Conservation (phyloP, 2,329 filamentous ascomycete genomes). For the Biscogniauxia sp. region DNA sequence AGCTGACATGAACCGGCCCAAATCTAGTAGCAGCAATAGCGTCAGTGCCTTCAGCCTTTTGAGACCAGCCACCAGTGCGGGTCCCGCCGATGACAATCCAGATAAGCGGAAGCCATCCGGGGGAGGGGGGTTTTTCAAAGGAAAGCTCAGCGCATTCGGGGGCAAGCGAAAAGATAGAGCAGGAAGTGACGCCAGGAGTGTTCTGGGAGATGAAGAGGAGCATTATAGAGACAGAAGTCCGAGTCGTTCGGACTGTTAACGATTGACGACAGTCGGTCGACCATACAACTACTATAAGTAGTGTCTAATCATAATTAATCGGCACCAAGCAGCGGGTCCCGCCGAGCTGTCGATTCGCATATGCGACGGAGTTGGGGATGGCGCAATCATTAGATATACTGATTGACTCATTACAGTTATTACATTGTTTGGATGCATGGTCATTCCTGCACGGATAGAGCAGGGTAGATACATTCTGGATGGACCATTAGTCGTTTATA, state of each 20-base stretch:
- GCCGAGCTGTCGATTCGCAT: not conserved
- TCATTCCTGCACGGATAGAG: not conserved
- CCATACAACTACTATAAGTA: not conserved
- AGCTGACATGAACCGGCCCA: slow-evolving; percentile 26
- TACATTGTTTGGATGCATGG: not conserved
- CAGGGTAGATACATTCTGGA: not conserved
- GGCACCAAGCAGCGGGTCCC: not conserved
- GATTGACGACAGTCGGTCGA: not conserved
- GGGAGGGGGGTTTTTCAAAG: slow-evolving; percentile 24
- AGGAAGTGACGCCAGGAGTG: slow-evolving; percentile 11
- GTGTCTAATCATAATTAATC: slow-evolving; percentile 1
- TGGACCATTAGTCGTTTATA: not conserved
- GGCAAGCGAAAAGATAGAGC: slow-evolving; percentile 28
- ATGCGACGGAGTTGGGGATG: not conserved
- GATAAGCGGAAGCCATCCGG: not conserved
- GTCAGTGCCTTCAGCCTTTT: slow-evolving; percentile 16
- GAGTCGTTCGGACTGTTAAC: slow-evolving; percentile 4
- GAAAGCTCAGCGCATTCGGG: slow-evolving; percentile 35
- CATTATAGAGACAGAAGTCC: not conserved
- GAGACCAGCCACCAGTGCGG: slow-evolving; percentile 11
- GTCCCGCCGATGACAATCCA: not conserved
- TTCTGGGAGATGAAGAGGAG: slow-evolving; percentile 10
- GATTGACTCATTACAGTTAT: not conserved
- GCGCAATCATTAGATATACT: not conserved
- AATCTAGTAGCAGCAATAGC: slow-evolving; percentile 25